Evolutionary conservation across 1,284 basidiomycete genomes (phyloP).

Genomic region (Coniophora puteana): DNA sequence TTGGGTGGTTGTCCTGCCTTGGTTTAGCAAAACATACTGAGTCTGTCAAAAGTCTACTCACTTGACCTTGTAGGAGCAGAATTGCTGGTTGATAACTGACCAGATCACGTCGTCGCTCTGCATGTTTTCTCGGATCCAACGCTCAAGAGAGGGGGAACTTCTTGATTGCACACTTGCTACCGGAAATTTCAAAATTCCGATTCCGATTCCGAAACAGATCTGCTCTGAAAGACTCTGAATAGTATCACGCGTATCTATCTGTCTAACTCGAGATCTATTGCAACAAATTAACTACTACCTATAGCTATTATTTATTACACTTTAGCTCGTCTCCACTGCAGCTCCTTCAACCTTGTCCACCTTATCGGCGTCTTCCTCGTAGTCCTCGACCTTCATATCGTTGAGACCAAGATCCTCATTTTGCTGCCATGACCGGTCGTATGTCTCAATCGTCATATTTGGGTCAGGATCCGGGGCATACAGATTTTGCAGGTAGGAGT

Average conservation of each 20-base stretch:
- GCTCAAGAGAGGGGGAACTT: no score
- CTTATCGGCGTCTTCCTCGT: conserved; percentile 38
- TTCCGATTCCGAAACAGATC: background rate
- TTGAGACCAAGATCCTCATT: conserved; percentile 96
- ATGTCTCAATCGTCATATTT: conserved; percentile 82
- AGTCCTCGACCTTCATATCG: conserved; percentile 92
- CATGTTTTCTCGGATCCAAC: no score
- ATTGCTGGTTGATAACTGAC: conserved; percentile 90
- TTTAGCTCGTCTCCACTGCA: no score
- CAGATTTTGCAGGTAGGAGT: conserved; percentile 94
- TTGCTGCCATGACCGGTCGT: conserved; percentile 86
- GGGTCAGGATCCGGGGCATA: conserved; percentile 93
- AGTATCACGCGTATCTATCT: no score
- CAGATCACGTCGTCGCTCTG: conserved; percentile 96
- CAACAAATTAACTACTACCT: conserved; percentile 3
- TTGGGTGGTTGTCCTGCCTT: conserved; percentile 79
- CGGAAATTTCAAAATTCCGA: background rate
- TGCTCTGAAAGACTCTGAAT: background rate
- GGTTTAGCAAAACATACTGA: conserved; percentile 6
- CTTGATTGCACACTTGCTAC: no score
- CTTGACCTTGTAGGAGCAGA: conserved; percentile 99
- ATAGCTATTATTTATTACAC: conserved; percentile 1
- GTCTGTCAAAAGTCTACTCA: conserved; percentile 37
- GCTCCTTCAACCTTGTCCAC: conserved; percentile 8
- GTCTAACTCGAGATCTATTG: background rate